These are phyloP conservation scores for Chenopodium formosanum DNA, from an alignment of 148 eudicot species.

Conservation along the genomic window DNA sequence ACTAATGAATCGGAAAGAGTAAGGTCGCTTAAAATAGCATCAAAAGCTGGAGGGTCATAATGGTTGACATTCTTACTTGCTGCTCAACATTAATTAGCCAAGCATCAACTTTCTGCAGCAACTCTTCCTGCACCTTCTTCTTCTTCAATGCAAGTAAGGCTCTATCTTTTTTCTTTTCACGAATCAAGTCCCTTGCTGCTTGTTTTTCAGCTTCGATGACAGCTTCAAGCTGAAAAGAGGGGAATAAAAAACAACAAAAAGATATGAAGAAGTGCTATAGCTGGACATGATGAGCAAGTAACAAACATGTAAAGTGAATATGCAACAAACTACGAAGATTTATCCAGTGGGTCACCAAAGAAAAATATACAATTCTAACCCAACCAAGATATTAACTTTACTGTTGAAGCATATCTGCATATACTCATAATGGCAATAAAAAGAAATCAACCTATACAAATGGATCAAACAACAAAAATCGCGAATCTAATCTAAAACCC, in stretches of 20 bases:
- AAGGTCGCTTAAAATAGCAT: not conserved
- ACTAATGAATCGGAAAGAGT: not conserved
- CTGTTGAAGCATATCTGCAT: not conserved
- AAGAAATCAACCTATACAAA: not conserved
- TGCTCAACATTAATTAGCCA: slow-evolving; percentile 97
- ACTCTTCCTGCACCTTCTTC: slow-evolving; percentile 92
- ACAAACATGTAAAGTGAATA: slow-evolving; percentile 1
- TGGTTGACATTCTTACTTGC: slow-evolving; percentile 45
- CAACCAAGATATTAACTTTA: not conserved
- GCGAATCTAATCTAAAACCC: not conserved
- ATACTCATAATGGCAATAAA: not conserved
- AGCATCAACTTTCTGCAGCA: slow-evolving; percentile 91
- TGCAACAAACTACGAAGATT: not conserved
- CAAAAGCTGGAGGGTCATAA: not conserved
- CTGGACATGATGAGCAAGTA: not conserved
- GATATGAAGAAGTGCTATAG: not conserved
- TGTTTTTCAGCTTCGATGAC: slow-evolving; percentile 98
- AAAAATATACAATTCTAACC: not conserved
- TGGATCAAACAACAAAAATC: not conserved
- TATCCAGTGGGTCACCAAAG: not conserved
- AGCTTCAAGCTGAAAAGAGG: slow-evolving; percentile 72
- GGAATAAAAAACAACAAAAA: not conserved
- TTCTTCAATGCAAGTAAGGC: slow-evolving; percentile 91
- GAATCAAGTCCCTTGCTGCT: slow-evolving; percentile 90
- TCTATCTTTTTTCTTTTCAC: slow-evolving; percentile 95